A percentile compares a stretch with the other conserved stretches of the same genome.
phyloP scores from a whole-genome alignment of 805 yeast species.

The Cyberlindnera euphorbiiphila region DNA sequence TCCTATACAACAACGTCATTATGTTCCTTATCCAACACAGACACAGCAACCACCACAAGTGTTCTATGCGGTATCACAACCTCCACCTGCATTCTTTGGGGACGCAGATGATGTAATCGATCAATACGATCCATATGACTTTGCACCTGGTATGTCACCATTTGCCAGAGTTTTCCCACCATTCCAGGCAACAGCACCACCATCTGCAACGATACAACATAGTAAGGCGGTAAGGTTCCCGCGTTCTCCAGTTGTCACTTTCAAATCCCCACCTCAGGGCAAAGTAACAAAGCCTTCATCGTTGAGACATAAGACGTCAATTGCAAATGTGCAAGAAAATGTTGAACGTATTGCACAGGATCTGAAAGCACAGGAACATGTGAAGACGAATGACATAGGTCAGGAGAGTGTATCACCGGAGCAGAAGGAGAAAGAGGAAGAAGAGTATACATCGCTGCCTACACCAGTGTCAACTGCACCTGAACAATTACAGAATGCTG shows the following conservation, averaged over 20 bases:
- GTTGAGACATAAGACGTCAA: conserved; percentile 6
- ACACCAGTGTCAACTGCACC: conserved; percentile 3
- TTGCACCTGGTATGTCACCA: conserved; percentile 19
- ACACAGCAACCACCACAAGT: conserved; percentile 1
- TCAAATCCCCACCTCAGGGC: conserved; percentile 5
- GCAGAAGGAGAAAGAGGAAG: neutral
- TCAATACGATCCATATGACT: conserved; percentile 9
- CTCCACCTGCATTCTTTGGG: conserved; percentile 9
- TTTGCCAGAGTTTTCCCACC: conserved; percentile 26
- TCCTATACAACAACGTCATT: conserved; percentile 1
- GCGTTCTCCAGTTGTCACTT: conserved; percentile 3
- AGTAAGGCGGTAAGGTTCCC: conserved; percentile 14
- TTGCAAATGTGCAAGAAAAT: neutral
- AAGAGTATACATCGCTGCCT: neutral
- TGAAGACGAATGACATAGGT: neutral
- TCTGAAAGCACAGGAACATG: neutral
- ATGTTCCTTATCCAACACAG: neutral
- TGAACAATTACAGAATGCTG: neutral
- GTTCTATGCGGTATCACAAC: conserved; percentile 1
- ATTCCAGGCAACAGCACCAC: conserved; percentile 29
- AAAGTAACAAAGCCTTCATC: conserved; percentile 9
- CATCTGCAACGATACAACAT: too few species aligned
- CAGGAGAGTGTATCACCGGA: neutral
- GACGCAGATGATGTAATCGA: conserved; percentile 15
- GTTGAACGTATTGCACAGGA: conserved; percentile 1